A percentile compares a stretch with the other conserved stretches of the same genome.
These are phyloP conservation scores for Ophiostoma ulmi DNA, from an alignment of 2,329 filamentous ascomycete species.

Conservation along the genomic window DNA sequence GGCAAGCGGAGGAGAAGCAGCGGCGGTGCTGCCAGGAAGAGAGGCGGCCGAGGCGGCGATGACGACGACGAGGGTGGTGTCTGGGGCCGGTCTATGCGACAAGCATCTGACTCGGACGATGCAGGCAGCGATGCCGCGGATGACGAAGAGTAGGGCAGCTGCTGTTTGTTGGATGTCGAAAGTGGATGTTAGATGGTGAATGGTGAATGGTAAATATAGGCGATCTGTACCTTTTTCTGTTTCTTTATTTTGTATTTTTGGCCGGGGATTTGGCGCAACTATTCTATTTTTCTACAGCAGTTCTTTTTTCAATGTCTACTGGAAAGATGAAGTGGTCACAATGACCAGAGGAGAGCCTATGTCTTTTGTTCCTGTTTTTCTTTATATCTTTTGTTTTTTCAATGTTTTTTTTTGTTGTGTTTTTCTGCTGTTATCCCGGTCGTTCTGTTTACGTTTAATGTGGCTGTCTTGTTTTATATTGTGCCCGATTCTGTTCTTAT, in stretches of 20 bases:
- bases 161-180: slow-evolving; percentile 3
- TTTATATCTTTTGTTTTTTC: not conserved
- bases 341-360: not conserved
- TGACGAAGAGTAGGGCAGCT: slow-evolving; percentile 12
- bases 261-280: not conserved
- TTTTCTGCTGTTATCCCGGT: not conserved
- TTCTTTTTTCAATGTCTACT: not conserved
- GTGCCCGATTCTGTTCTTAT: not conserved
- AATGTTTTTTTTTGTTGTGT: not conserved
- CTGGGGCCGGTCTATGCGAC: slow-evolving; percentile 23
- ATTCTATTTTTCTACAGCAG: not conserved
- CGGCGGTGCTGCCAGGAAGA: not conserved
- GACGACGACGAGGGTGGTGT: slow-evolving; percentile 12
- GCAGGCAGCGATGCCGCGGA: slow-evolving; percentile 18
- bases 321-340: not conserved
- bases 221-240: slow-evolving; percentile 6
- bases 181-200: too few species aligned
- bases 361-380: not conserved
- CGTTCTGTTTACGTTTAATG: not conserved
- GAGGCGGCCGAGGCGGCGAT: slow-evolving; percentile 10
- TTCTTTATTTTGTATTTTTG: not conserved
- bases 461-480: not conserved
- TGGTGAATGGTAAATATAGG: not conserved
- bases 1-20: slow-evolving; percentile 5
- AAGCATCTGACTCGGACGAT: slow-evolving; percentile 22